Evolutionary conservation across 805 yeast genomes (phyloP).

Genomic region (Candida xyloterini): DNA sequence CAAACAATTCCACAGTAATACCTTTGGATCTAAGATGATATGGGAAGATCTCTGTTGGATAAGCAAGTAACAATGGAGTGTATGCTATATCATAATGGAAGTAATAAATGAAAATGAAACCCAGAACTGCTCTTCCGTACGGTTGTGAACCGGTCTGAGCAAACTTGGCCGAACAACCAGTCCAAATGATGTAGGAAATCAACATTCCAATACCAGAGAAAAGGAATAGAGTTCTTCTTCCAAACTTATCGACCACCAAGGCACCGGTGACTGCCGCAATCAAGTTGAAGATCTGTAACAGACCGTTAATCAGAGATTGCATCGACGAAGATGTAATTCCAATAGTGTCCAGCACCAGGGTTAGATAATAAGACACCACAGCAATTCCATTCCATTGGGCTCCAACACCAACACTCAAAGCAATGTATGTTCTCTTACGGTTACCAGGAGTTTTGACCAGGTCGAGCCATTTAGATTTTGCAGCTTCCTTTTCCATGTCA

Average conservation of each 20-base stretch:
- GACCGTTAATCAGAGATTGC: slow-evolving; percentile 51
- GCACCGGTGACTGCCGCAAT: slow-evolving; percentile 32
- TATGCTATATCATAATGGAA: slow-evolving; percentile 42
- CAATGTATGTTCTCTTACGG: slow-evolving; percentile 38
- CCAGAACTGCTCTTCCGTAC: slow-evolving; percentile 28
- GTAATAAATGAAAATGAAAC: slow-evolving; percentile 30
- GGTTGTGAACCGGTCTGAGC: slow-evolving; percentile 6
- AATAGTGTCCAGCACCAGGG: slow-evolving; percentile 46
- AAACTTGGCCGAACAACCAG: slow-evolving; percentile 43
- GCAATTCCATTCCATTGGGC: slow-evolving; percentile 47
- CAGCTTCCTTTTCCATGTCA: slow-evolving; percentile 35
- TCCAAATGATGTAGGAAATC: slow-evolving; percentile 41
- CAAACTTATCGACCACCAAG: slow-evolving; percentile 31
- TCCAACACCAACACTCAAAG: slow-evolving; percentile 30
- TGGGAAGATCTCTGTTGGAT: slow-evolving; percentile 50
- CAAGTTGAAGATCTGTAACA: slow-evolving; percentile 47
- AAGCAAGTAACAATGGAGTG: slow-evolving; percentile 46
- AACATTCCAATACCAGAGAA: slow-evolving; percentile 38
- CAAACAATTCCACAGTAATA: slow-evolving; percentile 40
- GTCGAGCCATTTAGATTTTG: slow-evolving; percentile 35
- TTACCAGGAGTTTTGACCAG: slow-evolving; percentile 36
- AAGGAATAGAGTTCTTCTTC: slow-evolving; percentile 38
- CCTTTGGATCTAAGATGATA: slow-evolving; percentile 59
- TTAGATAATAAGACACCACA: slow-evolving; percentile 44
- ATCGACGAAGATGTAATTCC: slow-evolving; percentile 47